phyloP scores from a whole-genome alignment of 371 early-diverging fungal species.

The Mortierella sp. region DNA sequence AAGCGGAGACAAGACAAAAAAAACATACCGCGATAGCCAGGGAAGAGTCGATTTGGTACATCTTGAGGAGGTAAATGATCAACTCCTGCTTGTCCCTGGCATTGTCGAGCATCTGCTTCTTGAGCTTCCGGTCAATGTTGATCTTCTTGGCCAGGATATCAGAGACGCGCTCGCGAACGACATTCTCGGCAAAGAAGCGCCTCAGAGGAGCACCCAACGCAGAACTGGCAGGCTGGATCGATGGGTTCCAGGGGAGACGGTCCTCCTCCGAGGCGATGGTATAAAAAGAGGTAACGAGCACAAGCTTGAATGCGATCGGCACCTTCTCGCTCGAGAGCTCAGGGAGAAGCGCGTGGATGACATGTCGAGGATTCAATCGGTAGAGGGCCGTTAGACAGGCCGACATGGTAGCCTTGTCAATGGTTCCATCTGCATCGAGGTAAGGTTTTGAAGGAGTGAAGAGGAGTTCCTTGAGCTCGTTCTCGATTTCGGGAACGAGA shows the following conservation, averaged over 20 bases:
- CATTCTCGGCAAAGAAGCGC: conserved; percentile 73
- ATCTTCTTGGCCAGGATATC: conserved; percentile 39
- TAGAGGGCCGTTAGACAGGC: conserved; percentile 84
- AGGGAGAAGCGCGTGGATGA: conserved; percentile 76
- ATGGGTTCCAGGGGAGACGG: conserved; percentile 82
- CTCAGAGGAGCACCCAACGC: conserved; percentile 78
- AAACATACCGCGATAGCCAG: conserved; percentile 76
- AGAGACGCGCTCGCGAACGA: conserved; percentile 59
- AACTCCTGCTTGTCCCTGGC: conserved; percentile 78
- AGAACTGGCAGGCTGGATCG: conserved; percentile 74
- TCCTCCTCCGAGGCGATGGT: conserved; percentile 80
- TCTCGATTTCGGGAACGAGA: conserved; percentile 82
- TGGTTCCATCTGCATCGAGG: conserved; percentile 67
- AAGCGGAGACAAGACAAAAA: neutral
- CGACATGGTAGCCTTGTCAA: conserved; percentile 75
- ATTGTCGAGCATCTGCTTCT: conserved; percentile 63
- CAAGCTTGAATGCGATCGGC: conserved; percentile 79
- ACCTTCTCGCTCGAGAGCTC: conserved; percentile 76
- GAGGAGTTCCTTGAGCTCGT: conserved; percentile 78
- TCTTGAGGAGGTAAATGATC: conserved; percentile 78
- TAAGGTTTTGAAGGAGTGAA: conserved; percentile 74
- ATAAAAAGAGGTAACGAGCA: conserved; percentile 82
- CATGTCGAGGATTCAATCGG: conserved; percentile 77
- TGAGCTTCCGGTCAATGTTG: conserved; percentile 41
- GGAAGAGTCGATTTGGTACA: conserved; percentile 81